Evolutionary conservation across 768 basidiomycete species (phyloP).

Genomic region (Dacryopinax primogenitus): DNA sequence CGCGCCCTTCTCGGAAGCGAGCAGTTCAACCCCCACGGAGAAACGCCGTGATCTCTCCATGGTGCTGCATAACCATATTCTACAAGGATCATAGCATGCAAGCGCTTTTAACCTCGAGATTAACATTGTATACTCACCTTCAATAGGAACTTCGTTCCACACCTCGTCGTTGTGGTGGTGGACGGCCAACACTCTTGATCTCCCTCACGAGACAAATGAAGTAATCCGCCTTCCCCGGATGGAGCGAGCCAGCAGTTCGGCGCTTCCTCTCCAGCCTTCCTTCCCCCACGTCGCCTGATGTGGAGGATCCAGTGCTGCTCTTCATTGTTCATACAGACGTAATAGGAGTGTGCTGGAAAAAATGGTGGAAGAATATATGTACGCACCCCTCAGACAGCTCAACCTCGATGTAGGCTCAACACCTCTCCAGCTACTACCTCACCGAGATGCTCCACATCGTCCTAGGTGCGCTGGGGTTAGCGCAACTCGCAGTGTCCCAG

Average conservation of each 20-base stretch:
- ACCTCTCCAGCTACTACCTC: not conserved
- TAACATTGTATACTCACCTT: no score
- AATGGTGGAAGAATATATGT: not conserved
- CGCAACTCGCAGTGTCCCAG: not conserved
- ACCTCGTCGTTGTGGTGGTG: not conserved
- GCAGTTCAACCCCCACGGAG: no score
- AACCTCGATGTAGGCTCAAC: not conserved
- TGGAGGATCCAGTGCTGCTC: not conserved
- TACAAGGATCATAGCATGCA: no score
- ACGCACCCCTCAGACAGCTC: not conserved
- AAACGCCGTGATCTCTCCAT: no score
- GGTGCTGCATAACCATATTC: no score
- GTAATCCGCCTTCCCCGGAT: not conserved
- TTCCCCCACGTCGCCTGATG: not conserved
- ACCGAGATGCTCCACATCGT: not conserved
- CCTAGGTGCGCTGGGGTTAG: not conserved
- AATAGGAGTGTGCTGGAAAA: not conserved
- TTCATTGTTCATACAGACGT: not conserved
- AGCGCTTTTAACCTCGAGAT: no score
- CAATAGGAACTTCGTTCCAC: not conserved
- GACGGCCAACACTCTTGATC: not conserved
- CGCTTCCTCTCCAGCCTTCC: not conserved
- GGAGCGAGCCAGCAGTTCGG: not conserved
- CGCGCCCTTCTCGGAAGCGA: no score
- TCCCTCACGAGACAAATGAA: not conserved